Base-by-base conservation (phyloP, 495 filamentous ascomycete genomes). In the Rusavskia elegans region DNA sequence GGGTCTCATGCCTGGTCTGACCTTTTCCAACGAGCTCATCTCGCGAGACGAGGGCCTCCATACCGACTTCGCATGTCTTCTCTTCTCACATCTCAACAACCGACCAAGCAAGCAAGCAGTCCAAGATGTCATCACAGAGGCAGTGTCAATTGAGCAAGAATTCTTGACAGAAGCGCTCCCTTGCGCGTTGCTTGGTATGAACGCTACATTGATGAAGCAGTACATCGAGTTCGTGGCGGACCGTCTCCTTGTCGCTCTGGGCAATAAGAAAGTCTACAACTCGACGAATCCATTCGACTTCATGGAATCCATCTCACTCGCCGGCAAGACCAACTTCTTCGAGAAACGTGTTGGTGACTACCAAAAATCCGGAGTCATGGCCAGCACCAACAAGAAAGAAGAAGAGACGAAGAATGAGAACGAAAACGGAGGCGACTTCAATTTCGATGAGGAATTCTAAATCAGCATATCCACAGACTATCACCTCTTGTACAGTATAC, bases 311-410 rank as follows among this genome's bases (percentile, higher is more conserved):
- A 98, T 98, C 72, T 97, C 92, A 10, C 76, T 98, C 30, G 86
- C 89, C 27, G 92, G 92, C 69, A 98, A 98, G 83, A 98, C 92
- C 68, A 98, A 98, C 78, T 98, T 98, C 85, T 98, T 98, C 69
- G 92, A 98, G 82, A 98, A 98, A 85, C 85, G 92, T 55, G 92
- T 98, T 39, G 93, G 85, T 69, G 92, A 98, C 65, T 98, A 98
- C 79, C 92, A 98, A 71, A 98, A 98, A 77, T 89, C 93, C 45
- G 92, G 93, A 71, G 92, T 98, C 63, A 97, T 98, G 88, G 83
- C 81, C 57, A 85, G 83, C 72, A 87, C 85, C 63, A 86, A 95
- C 80, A 71, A 73, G 56, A 65, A 69, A 29, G 61, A 68, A n/a
- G 70, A 73, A 3, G 69, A 78, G 48, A 57, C 57, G 45, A 76